phyloP scores from a whole-genome alignment of 495 filamentous ascomycete species.

The Penicillium arizonense region DNA sequence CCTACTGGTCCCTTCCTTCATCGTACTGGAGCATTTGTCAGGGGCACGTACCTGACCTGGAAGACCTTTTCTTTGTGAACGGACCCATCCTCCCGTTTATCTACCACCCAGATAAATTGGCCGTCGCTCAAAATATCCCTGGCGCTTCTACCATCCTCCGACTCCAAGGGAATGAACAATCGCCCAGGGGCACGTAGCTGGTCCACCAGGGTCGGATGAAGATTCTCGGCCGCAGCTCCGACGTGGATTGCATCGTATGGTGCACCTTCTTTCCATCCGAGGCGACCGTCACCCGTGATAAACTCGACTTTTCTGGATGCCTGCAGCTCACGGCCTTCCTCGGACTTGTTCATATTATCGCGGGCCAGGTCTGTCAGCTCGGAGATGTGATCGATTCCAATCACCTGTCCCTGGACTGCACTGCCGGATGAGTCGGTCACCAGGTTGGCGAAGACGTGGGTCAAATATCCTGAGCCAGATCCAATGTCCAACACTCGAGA shows the following conservation, averaged over 20 bases:
- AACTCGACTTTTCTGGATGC: slow-evolving; percentile 64
- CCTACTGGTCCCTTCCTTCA: slow-evolving; percentile 2
- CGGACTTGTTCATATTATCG: slow-evolving; percentile 70
- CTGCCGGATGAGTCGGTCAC: slow-evolving; percentile 48
- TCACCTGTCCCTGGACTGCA: slow-evolving; percentile 50
- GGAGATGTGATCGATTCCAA: slow-evolving; percentile 88
- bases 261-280: slow-evolving; percentile 63
- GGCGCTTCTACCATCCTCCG: slow-evolving; percentile 32
- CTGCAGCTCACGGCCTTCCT: slow-evolving; percentile 62
- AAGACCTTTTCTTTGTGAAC: slow-evolving; percentile 73
- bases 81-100: slow-evolving; percentile 78
- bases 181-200: slow-evolving; percentile 78
- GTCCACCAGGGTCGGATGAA: slow-evolving; percentile 71
- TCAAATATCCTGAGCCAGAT: slow-evolving; percentile 87
- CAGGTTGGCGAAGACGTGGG: slow-evolving; percentile 82
- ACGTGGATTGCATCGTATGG: slow-evolving; percentile 94
- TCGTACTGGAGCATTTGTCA: slow-evolving; percentile 74
- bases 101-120: slow-evolving; percentile 88
- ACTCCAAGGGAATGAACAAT: slow-evolving; percentile 87
- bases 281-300: slow-evolving; percentile 76
- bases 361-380: slow-evolving; percentile 71
- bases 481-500: slow-evolving; percentile 81
- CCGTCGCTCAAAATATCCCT: slow-evolving; percentile 21
- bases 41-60: slow-evolving; percentile 88
- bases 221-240: slow-evolving; percentile 75